Base-by-base conservation (phyloP, 352 stramenopile genomes). In the Phytophthora agathidicida region DNA sequence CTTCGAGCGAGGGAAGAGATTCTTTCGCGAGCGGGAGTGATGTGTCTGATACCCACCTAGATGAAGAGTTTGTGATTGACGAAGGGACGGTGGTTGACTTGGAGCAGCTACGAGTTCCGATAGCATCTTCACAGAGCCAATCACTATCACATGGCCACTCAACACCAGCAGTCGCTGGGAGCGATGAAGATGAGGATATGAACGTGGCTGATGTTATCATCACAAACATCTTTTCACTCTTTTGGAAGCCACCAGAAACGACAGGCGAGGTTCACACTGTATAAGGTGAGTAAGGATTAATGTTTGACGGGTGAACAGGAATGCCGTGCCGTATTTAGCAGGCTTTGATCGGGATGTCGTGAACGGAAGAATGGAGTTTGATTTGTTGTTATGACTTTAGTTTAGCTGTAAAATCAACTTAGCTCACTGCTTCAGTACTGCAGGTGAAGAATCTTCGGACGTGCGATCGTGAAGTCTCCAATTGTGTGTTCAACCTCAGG, bases 141-240 rank as follows among this genome's bases (percentile, higher is more conserved):
- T 3, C 33, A 8, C 23, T 30, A 17, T 33, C 53, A 26, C 14
- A 42, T 26, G 17, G n/a, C 6, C 20, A 27, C 8, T 17, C 45
- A 28, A 14, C 24, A 32, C 27, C 11, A 20, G 43, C 41, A 37
- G 37, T 11, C 36, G 2, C 16, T 45, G 35, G 19, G 16, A n/a
- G 10, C 19, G 22, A 52, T 2, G 49, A 58, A 13, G 74, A 80
- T 17, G 75, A 80, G 7, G 74, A 86, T 17, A 74, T 77, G 37
- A 79, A 79, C 23, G 63, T 93, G 13, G 83, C 86, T 5, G 86
- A 95, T 60, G 73, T 83, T 22, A 91, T 95, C 55, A 91, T 95
- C 69, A 90, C 82, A 14, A 90, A 87, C 56, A 56, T 95, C 4
- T 95, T 95, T 59, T 91, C 86, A 13, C 68, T 95, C 8, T 91